A percentile compares a stretch with the other conserved stretches of the same genome.
phyloP scores from a whole-genome alignment of 768 basidiomycete species.

The Floccularia luteovirens region DNA sequence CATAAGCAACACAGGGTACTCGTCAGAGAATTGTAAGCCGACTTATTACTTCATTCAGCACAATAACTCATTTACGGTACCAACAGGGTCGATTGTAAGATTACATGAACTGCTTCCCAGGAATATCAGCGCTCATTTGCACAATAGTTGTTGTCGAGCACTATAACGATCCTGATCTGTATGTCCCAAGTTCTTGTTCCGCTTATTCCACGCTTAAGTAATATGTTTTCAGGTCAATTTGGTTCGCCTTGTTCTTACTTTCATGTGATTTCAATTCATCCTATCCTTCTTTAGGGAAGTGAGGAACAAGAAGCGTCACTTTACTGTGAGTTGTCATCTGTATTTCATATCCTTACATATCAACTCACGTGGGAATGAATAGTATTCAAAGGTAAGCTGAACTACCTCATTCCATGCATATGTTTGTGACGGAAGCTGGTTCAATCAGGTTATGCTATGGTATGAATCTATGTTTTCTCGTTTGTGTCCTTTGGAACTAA shows the following conservation, averaged over 20 bases:
- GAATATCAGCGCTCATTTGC: not conserved
- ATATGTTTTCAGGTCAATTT: slow-evolving; percentile 87
- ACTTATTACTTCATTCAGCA: not conserved
- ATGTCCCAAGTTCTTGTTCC: too few relatives aligned
- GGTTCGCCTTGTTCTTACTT: slow-evolving; percentile 29
- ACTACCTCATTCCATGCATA: not conserved
- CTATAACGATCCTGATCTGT: slow-evolving; percentile 75
- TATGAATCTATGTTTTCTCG: slow-evolving; percentile 21
- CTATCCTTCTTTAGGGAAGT: slow-evolving; percentile 64
- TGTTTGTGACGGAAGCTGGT: not conserved
- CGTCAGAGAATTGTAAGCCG: slow-evolving; percentile 66
- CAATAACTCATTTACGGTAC: slow-evolving; percentile 2
- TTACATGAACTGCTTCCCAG: not conserved
- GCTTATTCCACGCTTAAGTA: too few relatives aligned
- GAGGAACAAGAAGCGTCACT: slow-evolving; percentile 75
- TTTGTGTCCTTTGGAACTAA: not conserved
- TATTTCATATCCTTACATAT: not conserved
- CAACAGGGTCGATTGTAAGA: slow-evolving; percentile 64
- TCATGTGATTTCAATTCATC: not conserved
- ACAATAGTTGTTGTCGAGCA: slow-evolving; percentile 72
- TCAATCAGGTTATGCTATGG: slow-evolving; percentile 80
- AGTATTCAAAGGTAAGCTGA: slow-evolving; percentile 72
- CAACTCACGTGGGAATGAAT: slow-evolving; percentile 1
- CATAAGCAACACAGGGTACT: slow-evolving; percentile 38
- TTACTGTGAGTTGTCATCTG: slow-evolving; percentile 48